These are phyloP conservation scores for Cicer bijugum DNA, from an alignment of 306 rosid genomes.

Conservation along the genomic window DNA sequence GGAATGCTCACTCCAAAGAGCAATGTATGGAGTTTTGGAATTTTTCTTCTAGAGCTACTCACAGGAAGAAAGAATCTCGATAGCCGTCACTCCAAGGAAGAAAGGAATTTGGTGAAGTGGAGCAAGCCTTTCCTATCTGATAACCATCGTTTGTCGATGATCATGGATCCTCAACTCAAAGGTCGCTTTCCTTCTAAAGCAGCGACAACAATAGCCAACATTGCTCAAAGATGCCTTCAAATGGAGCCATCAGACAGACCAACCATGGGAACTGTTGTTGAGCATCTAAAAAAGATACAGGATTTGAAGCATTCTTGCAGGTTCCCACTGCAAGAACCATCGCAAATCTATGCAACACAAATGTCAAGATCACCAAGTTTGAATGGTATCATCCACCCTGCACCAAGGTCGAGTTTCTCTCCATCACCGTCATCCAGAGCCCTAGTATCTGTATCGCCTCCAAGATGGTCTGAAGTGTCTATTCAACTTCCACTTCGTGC, in stretches of 20 bases:
- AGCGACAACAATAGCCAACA: slow-evolving; percentile 26
- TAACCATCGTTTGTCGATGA: slow-evolving; percentile 25
- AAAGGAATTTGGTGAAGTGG: slow-evolving; percentile 34
- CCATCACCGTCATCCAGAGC: slow-evolving; percentile 8
- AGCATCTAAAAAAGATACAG: slow-evolving; percentile 26
- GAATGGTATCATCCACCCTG: slow-evolving; percentile 1
- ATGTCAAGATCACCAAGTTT: slow-evolving; percentile 37
- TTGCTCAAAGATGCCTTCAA: slow-evolving; percentile 37
- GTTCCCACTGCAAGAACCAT: slow-evolving; percentile 25
- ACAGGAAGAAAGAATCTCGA: slow-evolving; percentile 36
- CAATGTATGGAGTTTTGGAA: slow-evolving; percentile 34
- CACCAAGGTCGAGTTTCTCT: slow-evolving; percentile 24
- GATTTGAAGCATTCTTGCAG: slow-evolving; percentile 30
- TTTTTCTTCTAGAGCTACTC: slow-evolving; percentile 32
- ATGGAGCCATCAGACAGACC: slow-evolving; percentile 32
- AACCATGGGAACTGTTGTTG: slow-evolving; percentile 21
- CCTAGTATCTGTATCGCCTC: slow-evolving; percentile 10
- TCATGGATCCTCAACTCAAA: slow-evolving; percentile 34
- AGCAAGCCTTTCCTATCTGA: slow-evolving; percentile 33
- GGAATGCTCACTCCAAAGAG: slow-evolving; percentile 35
- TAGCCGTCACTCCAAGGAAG: slow-evolving; percentile 32
- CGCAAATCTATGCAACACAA: background rate
- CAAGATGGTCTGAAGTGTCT: slow-evolving; percentile 30
- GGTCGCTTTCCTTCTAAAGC: slow-evolving; percentile 33
- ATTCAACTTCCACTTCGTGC: slow-evolving; percentile 20